phyloP scores from a whole-genome alignment of 2,329 filamentous ascomycete species.

The Chaetomiaceae sp. region DNA sequence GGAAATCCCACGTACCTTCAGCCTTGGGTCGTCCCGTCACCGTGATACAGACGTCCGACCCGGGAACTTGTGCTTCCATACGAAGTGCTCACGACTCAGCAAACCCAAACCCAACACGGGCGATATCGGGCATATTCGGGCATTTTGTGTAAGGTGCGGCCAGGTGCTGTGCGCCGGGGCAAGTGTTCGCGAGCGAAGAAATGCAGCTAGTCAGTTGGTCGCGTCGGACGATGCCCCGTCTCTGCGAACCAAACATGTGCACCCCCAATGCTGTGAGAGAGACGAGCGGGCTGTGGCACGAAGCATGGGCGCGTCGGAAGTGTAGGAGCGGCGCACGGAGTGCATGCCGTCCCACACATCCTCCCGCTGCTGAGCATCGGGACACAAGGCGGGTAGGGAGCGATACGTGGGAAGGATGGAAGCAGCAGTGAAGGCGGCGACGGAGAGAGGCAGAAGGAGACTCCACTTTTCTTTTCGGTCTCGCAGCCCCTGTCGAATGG shows the following conservation, averaged over 20 bases:
- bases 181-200: conserved; percentile 1
- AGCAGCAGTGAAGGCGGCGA: not conserved
- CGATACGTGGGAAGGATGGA: too few species aligned
- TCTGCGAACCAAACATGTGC: conserved; percentile 4
- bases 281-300: conserved; percentile 1
- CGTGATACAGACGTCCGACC: not conserved
- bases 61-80: not conserved
- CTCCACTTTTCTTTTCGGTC: conserved; percentile 11
- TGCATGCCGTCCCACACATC: not conserved
- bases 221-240: not conserved
- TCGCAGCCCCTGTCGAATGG: conserved; percentile 8
- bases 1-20: conserved; percentile 2
- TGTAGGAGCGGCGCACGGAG: not conserved
- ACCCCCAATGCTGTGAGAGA: not conserved
- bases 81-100: too few species aligned
- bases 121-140: conserved; percentile 10
- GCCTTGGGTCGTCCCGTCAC: not conserved
- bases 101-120: not conserved
- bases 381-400: not conserved
- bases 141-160: not conserved
- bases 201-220: not conserved
- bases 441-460: not conserved
- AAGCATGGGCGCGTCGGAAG: conserved; percentile 1
- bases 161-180: conserved; percentile 4
- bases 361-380: conserved; percentile 8